Percentiles rank a stretch among this genome's conserved stretches.
Conservation (phyloP, 2,329 filamentous ascomycete genomes). For the Drechslerella coelobrocha region DNA sequence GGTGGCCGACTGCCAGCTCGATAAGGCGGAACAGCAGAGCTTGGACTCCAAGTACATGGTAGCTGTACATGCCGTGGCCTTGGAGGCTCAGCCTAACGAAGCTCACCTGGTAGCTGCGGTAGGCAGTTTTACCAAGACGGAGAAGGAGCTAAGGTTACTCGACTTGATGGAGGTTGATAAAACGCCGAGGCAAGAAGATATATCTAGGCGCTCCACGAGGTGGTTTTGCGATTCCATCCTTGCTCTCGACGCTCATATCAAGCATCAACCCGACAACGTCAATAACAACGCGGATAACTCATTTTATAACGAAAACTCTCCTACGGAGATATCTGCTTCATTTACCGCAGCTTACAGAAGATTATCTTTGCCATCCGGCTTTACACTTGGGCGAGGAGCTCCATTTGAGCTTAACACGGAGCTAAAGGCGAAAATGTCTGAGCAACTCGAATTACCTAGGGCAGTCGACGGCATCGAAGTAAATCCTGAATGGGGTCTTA, state of each 20-base stretch:
- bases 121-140: conserved; percentile 40
- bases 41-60: conserved; percentile 45
- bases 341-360: conserved; percentile 44
- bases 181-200: conserved; percentile 49
- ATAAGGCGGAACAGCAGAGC: conserved; percentile 43
- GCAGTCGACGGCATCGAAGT: conserved; percentile 54
- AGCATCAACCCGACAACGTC: conserved; percentile 31
- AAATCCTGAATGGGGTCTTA: conserved; percentile 55
- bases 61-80: conserved; percentile 32
- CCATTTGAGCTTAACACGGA: conserved; percentile 39
- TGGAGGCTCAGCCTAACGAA: conserved; percentile 48
- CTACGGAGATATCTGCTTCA: conserved; percentile 37
- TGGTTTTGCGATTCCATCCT: conserved; percentile 48
- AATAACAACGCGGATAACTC: conserved; percentile 21
- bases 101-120: conserved; percentile 40
- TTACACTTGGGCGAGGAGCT: conserved; percentile 42
- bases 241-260: conserved; percentile 47
- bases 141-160: conserved; percentile 22
- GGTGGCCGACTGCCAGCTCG: conserved; percentile 25
- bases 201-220: conserved; percentile 40
- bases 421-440: conserved; percentile 29
- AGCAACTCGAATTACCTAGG: conserved; percentile 42
- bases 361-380: conserved; percentile 46
- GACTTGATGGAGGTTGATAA: conserved; percentile 46
- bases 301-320: conserved; percentile 31